Percentiles rank a stretch among this genome's conserved stretches.
These are phyloP conservation scores for Sutorius eximius DNA, from an alignment of 1,284 basidiomycete species.

Conservation along the genomic window DNA sequence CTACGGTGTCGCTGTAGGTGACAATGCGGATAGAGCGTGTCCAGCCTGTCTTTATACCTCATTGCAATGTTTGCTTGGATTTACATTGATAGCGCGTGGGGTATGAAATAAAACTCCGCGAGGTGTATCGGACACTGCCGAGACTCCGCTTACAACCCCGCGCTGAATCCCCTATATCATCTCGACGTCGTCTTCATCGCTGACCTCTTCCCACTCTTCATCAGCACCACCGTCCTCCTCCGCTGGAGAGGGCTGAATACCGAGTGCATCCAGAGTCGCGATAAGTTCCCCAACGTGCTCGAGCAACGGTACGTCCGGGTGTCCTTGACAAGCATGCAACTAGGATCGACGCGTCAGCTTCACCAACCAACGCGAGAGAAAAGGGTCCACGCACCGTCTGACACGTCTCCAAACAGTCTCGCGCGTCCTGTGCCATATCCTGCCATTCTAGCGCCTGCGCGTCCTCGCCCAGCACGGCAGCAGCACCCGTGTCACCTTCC, in stretches of 20 bases:
- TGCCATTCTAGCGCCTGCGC: constrained; percentile 67
- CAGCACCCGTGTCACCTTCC: constrained; percentile 47
- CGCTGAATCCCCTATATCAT: constrained; percentile 40
- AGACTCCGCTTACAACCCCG: too few relatives aligned
- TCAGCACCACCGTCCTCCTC: constrained; percentile 49
- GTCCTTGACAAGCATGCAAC: constrained; percentile 71
- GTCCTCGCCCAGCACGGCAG: constrained; percentile 23
- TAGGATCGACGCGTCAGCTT: constrained; percentile 33
- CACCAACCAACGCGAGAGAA: background rate
- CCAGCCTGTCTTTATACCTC: background rate
- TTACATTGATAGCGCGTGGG: too few relatives aligned
- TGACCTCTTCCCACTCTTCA: constrained; percentile 55
- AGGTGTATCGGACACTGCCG: too few relatives aligned
- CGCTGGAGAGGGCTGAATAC: constrained; percentile 62
- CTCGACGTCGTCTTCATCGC: constrained; percentile 45
- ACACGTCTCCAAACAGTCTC: constrained; percentile 84
- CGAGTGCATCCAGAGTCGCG: constrained; percentile 63
- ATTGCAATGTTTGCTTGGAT: too few relatives aligned
- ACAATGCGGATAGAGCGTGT: background rate
- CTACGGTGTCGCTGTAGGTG: background rate
- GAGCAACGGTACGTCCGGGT: constrained; percentile 78
- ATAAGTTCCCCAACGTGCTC: constrained; percentile 79
- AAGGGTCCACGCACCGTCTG: constrained; percentile 53
- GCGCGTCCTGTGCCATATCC: constrained; percentile 78
- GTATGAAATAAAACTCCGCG: too few relatives aligned